Evolutionary conservation across 2,329 filamentous ascomycete genomes (phyloP).

Genomic region (Colletotrichum viniferum): DNA sequence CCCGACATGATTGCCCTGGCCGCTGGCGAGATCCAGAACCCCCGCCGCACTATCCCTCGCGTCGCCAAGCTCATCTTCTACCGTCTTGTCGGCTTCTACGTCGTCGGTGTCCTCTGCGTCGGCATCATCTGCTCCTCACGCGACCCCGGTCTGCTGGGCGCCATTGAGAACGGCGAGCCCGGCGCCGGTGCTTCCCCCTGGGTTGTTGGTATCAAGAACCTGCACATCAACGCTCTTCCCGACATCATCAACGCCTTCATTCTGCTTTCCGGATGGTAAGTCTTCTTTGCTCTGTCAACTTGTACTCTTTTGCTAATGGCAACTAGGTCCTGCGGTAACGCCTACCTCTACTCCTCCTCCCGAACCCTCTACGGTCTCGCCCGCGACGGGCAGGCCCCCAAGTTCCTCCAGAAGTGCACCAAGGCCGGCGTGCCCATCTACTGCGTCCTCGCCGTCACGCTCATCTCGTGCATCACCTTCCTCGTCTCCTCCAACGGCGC

Average conservation of each 20-base stretch:
- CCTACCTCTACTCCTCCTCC: constrained; percentile 56
- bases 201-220: constrained; percentile 58
- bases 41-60: constrained; percentile 66
- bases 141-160: constrained; percentile 56
- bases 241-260: constrained; percentile 60
- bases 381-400: constrained; percentile 51
- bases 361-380: constrained; percentile 57
- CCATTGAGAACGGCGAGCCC: constrained; percentile 56
- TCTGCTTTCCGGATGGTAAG: constrained; percentile 26
- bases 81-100: constrained; percentile 73
- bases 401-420: constrained; percentile 42
- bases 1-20: constrained; percentile 68
- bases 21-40: constrained; percentile 66
- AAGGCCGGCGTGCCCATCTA: constrained; percentile 49
- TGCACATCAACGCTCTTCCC: constrained; percentile 56
- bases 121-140: constrained; percentile 64
- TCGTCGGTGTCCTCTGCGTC: constrained; percentile 66
- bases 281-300: not conserved
- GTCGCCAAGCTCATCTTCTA: constrained; percentile 78
- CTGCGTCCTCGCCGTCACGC: constrained; percentile 35
- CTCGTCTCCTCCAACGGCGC: constrained; percentile 40
- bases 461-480: constrained; percentile 39
- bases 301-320: no score
- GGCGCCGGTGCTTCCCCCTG: constrained; percentile 55
- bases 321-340: constrained; percentile 52